These are phyloP conservation scores for Vitis hybrid DNA, from an alignment of 177 flowering plant species.

Conservation along the genomic window DNA sequence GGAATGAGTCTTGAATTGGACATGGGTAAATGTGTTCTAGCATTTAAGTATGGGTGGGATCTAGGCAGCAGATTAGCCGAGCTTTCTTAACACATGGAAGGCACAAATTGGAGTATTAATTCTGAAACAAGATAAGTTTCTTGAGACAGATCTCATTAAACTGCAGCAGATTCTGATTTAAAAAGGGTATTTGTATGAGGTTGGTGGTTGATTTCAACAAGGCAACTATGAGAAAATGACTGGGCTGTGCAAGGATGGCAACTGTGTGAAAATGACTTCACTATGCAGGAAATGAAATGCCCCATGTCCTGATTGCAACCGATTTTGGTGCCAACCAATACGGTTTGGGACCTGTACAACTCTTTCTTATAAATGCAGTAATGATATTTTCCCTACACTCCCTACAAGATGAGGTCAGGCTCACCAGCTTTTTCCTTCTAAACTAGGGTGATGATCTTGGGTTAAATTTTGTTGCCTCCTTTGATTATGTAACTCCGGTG, in stretches of 20 bases:
- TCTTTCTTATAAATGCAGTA: slow-evolving; percentile 13
- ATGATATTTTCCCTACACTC: not conserved
- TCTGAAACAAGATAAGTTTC: too few relatives aligned
- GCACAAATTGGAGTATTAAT: too few relatives aligned
- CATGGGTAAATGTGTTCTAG: too few relatives aligned
- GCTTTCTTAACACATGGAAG: too few relatives aligned
- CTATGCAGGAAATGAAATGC: slow-evolving; percentile 9
- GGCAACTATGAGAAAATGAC: too few relatives aligned
- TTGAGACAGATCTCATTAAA: too few relatives aligned
- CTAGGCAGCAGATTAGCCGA: too few relatives aligned
- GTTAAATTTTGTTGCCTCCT: not conserved
- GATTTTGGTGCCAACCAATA: not conserved
- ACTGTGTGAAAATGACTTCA: slow-evolving; percentile 24
- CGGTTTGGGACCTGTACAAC: slow-evolving; percentile 10
- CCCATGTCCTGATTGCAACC: slow-evolving; percentile 17
- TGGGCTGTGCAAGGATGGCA: slow-evolving; percentile 1
- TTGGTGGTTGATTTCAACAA: not conserved
- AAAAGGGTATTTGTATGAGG: not conserved
- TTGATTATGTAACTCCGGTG: too few relatives aligned
- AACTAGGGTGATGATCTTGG: too few relatives aligned
- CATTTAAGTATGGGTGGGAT: too few relatives aligned
- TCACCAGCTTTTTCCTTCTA: not conserved
- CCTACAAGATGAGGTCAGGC: not conserved
- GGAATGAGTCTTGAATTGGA: too few relatives aligned
- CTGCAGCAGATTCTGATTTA: too few relatives aligned